Base-by-base conservation (phyloP, 2,329 filamentous ascomycete species). In the Cladophialophora carrionii region DNA sequence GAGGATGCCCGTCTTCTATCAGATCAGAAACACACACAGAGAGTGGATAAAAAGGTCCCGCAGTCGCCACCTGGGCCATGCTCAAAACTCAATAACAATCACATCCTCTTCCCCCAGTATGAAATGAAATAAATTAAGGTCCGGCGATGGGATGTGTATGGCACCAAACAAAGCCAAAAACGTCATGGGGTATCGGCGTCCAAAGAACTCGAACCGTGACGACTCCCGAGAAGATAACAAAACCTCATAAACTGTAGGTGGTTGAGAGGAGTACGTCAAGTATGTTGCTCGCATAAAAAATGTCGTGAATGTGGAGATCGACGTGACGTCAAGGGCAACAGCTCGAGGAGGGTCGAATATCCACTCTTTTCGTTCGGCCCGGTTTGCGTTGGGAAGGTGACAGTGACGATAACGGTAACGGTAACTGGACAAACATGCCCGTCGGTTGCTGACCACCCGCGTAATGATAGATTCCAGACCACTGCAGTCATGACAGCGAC, bases 181-280 rank as follows among this genome's bases (percentile, higher is more conserved):
- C 57, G 48, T 37, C 12, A 32, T 37, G 46, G 57, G 57, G 57
- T 60, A 60, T 60, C 57, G 22, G 20, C 57, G 52, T 54, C 57
- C n/a, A 41, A 52, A 60, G 20, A 60, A n/a, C n/a, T n/a, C n/a
- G n/a, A n/a, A 60, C 48, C 41, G 32, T 53, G 48, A 60, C 48
- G 26, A 59, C 57, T 52, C 43, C 57, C 26, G 31, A 57, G 37
- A 59, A 51, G 24, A 51, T 26, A 51, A 51, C 22, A 51, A 3
- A 26, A 17, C 24, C 48, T 20, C 22, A 9, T 51, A 51, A 51
- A 17, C n/a, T 43, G n/a, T n/a, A n/a, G n/a, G n/a, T n/a, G 48
- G 48, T 60, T 37, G 48, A 17, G 46, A 51, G 14, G 37, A 43
- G 37, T 43, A 29, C 48, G 43, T 29, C 26, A 6, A 29, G 31